Base-by-base conservation (phyloP, 2,329 filamentous ascomycete genomes). In the Beauveria varroae region DNA sequence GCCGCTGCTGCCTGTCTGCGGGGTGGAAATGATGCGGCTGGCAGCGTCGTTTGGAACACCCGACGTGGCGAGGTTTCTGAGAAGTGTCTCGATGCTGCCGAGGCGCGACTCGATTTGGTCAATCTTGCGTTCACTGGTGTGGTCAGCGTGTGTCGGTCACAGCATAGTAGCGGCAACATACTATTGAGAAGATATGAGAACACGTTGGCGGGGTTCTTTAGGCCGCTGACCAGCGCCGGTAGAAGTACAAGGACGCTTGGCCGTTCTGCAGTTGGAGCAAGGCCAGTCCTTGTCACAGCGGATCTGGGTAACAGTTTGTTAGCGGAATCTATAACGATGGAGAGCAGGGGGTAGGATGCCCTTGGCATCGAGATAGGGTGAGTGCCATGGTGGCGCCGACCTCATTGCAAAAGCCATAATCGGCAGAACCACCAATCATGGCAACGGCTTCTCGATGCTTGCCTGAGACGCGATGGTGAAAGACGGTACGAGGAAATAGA, bases 131-230 rank as follows among this genome's bases (percentile, higher is more conserved):
- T 84, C 81, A 69, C 81, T 83, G 43, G 10, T 46, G 18, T 1
- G 16, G 41, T 54, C 18, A 51, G 57, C 28, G 4, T 34, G 22
- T 20, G 40, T 50, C 5, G 3, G 18, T 49, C 41, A n/a, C 7
- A 20, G 9, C 3, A 9, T 24, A 52, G 9, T 22, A 10, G 28
- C 16, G 58, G 12, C 52, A 41, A 74, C 80, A 66, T 71, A 85
- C 82, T 85, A 85, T 77, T 85, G 82, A 49, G 81, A 82, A 2
- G 82, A 84, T 62, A 85, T 85, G 64, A 85, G 73, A 44, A 85
- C 82, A 57, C 82, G 74, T 66, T 84, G 81, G 46, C 81, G 76
- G 50, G 76, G 73, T 67, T 84, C 81, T 68, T 80, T 82, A 28
- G 81, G 79, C 63, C 80, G 78, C 67, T 84, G 81, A 8, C 79